Conservation (phyloP, 345 rosid species). For the Iberis pinnata region DNA sequence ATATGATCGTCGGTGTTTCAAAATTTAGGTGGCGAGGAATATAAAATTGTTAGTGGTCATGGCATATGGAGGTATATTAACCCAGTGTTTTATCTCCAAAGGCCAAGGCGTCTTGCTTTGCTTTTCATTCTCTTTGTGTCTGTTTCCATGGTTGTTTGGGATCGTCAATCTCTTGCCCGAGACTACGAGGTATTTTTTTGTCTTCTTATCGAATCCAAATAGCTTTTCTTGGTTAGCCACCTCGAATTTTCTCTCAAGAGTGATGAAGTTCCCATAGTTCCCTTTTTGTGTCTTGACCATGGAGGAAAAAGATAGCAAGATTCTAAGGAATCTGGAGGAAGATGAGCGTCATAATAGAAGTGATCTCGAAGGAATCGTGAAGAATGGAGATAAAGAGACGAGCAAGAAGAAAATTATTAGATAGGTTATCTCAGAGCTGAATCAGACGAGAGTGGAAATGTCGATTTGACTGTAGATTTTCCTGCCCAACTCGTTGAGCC, state of each 20-base stretch:
- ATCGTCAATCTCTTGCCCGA: slow-evolving; percentile 70
- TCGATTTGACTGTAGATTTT: slow-evolving; percentile 43
- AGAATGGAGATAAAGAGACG: slow-evolving; percentile 7
- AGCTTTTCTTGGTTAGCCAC: too few species aligned
- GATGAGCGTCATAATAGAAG: slow-evolving; percentile 8
- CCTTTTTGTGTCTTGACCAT: slow-evolving; percentile 3
- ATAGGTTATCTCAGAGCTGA: slow-evolving; percentile 52
- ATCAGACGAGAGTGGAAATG: slow-evolving; percentile 38
- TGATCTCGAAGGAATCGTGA: background rate
- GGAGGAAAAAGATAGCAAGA: slow-evolving; percentile 11
- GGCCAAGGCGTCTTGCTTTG: slow-evolving; percentile 67
- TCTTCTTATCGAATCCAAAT: background rate
- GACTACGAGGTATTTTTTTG: slow-evolving; percentile 53
- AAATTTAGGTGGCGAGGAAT: too few species aligned
- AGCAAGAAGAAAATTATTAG: slow-evolving; percentile 21
- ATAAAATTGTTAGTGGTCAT: slow-evolving; percentile 15
- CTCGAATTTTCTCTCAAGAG: too few species aligned
- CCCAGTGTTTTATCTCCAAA: slow-evolving; percentile 64
- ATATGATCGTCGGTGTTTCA: too few species aligned
- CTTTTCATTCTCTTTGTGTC: slow-evolving; percentile 61
- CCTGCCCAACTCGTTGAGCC: slow-evolving; percentile 40
- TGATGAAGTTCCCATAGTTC: too few species aligned
- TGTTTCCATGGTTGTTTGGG: slow-evolving; percentile 63
- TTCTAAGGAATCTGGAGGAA: background rate
- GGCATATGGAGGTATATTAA: slow-evolving; percentile 50